These are phyloP conservation scores for Aphanomyces invadans DNA, from an alignment of 352 stramenopile genomes.

Conservation along the genomic window DNA sequence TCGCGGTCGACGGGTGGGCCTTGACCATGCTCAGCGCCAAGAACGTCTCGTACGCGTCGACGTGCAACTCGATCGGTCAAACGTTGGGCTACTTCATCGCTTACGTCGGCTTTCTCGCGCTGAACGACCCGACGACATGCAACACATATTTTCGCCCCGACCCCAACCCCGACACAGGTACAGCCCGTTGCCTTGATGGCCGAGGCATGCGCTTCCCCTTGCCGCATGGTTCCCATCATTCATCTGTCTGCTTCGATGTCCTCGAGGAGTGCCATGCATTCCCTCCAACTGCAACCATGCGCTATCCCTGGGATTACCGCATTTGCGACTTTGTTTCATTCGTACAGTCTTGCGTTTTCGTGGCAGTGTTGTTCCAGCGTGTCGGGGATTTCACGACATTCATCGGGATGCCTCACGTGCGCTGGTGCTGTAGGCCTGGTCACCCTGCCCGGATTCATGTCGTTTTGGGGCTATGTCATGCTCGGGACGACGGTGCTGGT, in stretches of 20 bases:
- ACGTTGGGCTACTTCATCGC: constrained; percentile 96
- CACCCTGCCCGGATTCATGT: constrained; percentile 85
- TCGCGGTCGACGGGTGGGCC: constrained; percentile 99
- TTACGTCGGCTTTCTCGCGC: constrained; percentile 97
- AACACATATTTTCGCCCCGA: constrained; percentile 78
- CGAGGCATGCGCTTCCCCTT: too few species aligned
- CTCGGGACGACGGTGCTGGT: constrained; percentile 87
- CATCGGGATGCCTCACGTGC: too few species aligned
- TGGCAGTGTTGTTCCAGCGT: too few species aligned
- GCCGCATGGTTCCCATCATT: too few species aligned
- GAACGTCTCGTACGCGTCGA: constrained; percentile 94
- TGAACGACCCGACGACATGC: constrained; percentile 91
- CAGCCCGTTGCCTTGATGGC: too few species aligned
- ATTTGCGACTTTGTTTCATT: too few species aligned
- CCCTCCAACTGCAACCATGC: too few species aligned
- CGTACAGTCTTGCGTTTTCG: too few species aligned
- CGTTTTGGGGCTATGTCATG: constrained; percentile 92
- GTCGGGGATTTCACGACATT: too few species aligned
- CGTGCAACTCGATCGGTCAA: constrained; percentile 95
- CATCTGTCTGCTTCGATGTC: too few species aligned
- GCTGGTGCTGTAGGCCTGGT: constrained; percentile 75
- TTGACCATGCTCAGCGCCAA: constrained; percentile 97
- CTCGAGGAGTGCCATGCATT: too few species aligned
- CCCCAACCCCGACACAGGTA: constrained; percentile 38
- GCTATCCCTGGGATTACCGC: too few species aligned